phyloP scores from a whole-genome alignment of 805 yeast species.

The Dipodascopsis uninucleata region DNA sequence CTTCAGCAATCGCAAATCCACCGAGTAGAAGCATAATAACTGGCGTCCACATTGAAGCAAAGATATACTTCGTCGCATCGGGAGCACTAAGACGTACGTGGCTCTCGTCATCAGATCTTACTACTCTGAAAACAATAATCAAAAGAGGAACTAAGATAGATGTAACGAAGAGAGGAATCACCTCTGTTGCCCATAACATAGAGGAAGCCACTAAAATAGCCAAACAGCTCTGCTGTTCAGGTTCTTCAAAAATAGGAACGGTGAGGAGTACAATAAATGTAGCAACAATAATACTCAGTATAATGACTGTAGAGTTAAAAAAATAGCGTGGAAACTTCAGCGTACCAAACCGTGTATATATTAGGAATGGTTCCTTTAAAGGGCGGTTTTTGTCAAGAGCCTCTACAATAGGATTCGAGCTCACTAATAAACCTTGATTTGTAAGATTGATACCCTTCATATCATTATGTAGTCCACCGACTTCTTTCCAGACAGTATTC shows the following conservation, averaged over 20 bases:
- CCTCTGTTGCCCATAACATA: slow-evolving; percentile 91
- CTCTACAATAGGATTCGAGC: slow-evolving; percentile 21
- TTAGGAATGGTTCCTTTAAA: slow-evolving; percentile 12
- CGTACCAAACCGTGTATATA: slow-evolving; percentile 22
- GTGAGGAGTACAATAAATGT: slow-evolving; percentile 50
- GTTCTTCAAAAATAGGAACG: slow-evolving; percentile 45
- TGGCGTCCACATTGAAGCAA: slow-evolving; percentile 91
- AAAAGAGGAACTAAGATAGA: slow-evolving; percentile 78
- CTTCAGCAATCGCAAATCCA: slow-evolving; percentile 94
- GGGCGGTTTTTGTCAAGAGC: slow-evolving; percentile 17
- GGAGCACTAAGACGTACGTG: slow-evolving; percentile 55
- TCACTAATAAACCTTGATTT: slow-evolving; percentile 18
- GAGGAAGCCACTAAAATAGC: slow-evolving; percentile 81
- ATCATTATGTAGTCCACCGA: slow-evolving; percentile 85
- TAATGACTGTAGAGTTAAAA: slow-evolving; percentile 41
- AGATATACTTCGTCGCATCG: slow-evolving; percentile 72
- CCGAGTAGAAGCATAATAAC: slow-evolving; percentile 86
- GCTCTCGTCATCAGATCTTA: slow-evolving; percentile 49
- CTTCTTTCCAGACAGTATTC: slow-evolving; percentile 96
- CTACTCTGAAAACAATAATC: slow-evolving; percentile 66
- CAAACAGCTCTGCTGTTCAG: slow-evolving; percentile 73
- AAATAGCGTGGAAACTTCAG: slow-evolving; percentile 39
- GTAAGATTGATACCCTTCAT: slow-evolving; percentile 60
- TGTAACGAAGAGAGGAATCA: slow-evolving; percentile 83
- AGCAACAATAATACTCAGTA: slow-evolving; percentile 46